Percentiles rank a stretch among this genome's conserved stretches.
Conservation (phyloP, 768 basidiomycete genomes). For the Coprinellus aureogranulatus region DNA sequence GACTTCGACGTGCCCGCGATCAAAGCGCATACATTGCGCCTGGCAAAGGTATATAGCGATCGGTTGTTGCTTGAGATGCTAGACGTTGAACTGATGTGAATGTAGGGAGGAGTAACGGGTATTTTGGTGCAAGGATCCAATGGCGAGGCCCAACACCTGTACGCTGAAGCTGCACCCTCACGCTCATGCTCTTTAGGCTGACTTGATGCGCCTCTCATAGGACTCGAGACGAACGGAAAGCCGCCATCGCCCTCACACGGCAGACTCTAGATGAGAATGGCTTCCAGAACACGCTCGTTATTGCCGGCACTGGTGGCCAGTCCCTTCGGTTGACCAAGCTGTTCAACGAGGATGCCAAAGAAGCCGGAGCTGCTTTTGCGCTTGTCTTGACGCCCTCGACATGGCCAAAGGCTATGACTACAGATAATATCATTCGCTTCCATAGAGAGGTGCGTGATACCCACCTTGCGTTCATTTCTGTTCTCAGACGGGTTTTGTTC, state of each 20-base stretch:
- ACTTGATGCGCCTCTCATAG: constrained; percentile 16
- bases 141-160: constrained; percentile 74
- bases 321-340: constrained; percentile 72
- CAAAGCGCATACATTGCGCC: constrained; percentile 65
- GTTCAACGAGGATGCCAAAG: constrained; percentile 70
- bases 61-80: constrained; percentile 10
- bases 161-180: constrained; percentile 6
- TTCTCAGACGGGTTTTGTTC: neutral
- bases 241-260: constrained; percentile 61
- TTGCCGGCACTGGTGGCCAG: constrained; percentile 83
- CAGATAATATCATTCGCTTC: constrained; percentile 62
- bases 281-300: constrained; percentile 62
- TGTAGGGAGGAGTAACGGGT: constrained; percentile 68
- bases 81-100: constrained; percentile 12
- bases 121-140: constrained; percentile 74
- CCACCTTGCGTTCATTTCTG: neutral
- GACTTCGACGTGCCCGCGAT: constrained; percentile 68
- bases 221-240: constrained; percentile 67
- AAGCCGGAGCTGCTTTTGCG: constrained; percentile 78
- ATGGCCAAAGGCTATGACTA: constrained; percentile 65
- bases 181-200: too few species aligned
- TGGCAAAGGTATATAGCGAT: constrained; percentile 59
- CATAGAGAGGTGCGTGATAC: constrained; percentile 51
- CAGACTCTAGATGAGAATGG: constrained; percentile 71
- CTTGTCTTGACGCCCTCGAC: constrained; percentile 74